Base-by-base conservation (phyloP, 2,329 filamentous ascomycete genomes). In the Lecanicillium sp. region DNA sequence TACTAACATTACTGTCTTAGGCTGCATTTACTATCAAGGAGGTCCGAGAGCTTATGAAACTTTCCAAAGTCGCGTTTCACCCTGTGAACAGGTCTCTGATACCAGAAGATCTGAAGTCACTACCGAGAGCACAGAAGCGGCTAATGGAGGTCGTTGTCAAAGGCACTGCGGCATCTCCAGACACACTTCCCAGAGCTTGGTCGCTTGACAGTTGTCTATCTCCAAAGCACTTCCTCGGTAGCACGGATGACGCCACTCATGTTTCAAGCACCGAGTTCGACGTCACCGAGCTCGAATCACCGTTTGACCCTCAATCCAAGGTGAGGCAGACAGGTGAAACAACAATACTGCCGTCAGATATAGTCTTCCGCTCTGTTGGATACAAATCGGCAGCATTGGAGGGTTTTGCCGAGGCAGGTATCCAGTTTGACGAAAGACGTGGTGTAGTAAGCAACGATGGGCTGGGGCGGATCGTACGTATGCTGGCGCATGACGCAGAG, bases 21-120 rank as follows among this genome's bases (percentile, higher is more conserved):
- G 90, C 87, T 17, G 80, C 92, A 1, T 96, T 95, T 52, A 95
- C 90, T 0, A 94, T 95, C 57, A 96, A 95, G 60, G 92, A 98
- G 64, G 66, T 87, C 13, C 79, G 92, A 27, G 92, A 98, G 60
- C 66, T 98, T 4, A 80, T 95, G 63, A 83, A 84, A 35, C 70
- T 96, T 3, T 73, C 78, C 0, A 67, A 66, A 1, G 81, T 94
- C 9, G 73, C 71, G 12, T 94, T 95, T 52, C 71, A 80, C 39
- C 75, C 83, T 2, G 68, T 90, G 19, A 73, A 85, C 39, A 59
- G 65, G 42, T 65, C 71, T 1, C 65, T 94, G 6, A 68, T 92
- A 33, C 87, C 88, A 0, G 52, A 70, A 1, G 71, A 85, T 39
- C 64, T 82, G 29, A 76, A 79, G 22, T 70, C 67, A n/a, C 68